Evolutionary conservation across 805 yeast genomes (phyloP).

Genomic region (Hyphopichia homilentoma): DNA sequence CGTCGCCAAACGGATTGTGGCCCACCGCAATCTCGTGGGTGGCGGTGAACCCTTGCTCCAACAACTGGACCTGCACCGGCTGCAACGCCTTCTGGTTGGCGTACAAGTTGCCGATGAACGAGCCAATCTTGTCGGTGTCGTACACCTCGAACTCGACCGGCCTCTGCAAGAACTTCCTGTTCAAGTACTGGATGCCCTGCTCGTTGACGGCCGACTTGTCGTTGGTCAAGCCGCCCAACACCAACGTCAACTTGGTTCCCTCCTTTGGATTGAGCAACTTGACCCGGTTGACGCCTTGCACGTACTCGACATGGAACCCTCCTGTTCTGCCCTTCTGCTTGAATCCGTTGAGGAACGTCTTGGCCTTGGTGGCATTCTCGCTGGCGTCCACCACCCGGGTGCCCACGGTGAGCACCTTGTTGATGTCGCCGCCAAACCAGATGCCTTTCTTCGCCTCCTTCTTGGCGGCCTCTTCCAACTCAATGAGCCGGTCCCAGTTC

Average conservation of each 20-base stretch:
- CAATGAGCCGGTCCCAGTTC: conserved; percentile 74
- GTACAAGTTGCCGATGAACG: conserved; percentile 70
- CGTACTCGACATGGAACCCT: conserved; percentile 59
- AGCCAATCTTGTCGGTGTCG: conserved; percentile 73
- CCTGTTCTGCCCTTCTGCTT: conserved; percentile 63
- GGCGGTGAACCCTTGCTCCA: conserved; percentile 60
- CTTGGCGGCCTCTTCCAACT: conserved; percentile 60
- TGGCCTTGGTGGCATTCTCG: conserved; percentile 67
- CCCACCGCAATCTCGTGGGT: conserved; percentile 63
- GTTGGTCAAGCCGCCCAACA: conserved; percentile 68
- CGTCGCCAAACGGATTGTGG: conserved; percentile 51
- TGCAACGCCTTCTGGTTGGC: conserved; percentile 40
- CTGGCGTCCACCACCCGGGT: conserved; percentile 76
- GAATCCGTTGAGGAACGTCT: conserved; percentile 67
- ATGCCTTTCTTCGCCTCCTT: conserved; percentile 57
- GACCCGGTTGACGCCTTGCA: conserved; percentile 65
- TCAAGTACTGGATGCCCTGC: conserved; percentile 52
- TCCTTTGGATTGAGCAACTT: conserved; percentile 68
- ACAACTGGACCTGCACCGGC: conserved; percentile 57
- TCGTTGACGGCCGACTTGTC: conserved; percentile 36
- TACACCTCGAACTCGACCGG: conserved; percentile 68
- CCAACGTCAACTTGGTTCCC: conserved; percentile 62
- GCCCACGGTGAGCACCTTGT: conserved; percentile 49
- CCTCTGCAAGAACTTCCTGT: conserved; percentile 60
- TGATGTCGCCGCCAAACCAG: conserved; percentile 43